phyloP scores from a whole-genome alignment of 768 basidiomycete species.

The Termitomyces sp. region DNA sequence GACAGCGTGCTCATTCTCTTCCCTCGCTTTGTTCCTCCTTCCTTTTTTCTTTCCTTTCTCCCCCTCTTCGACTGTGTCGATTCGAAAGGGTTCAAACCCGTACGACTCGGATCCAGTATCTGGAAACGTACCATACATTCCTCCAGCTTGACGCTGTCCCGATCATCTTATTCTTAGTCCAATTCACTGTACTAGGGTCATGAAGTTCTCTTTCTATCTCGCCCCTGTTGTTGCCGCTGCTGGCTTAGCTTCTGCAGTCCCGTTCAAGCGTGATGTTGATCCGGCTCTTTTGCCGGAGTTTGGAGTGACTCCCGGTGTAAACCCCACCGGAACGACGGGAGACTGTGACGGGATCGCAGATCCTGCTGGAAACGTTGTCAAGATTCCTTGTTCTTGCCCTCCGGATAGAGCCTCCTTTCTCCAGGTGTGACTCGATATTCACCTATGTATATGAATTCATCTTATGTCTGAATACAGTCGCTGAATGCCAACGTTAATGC shows the following conservation, averaged over 20 bases:
- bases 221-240: conserved; percentile 22
- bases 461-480: conserved; percentile 18
- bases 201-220: conserved; percentile 30
- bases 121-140: conserved; percentile 8
- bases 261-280: conserved; percentile 36
- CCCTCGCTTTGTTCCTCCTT: background rate
- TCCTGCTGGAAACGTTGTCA: conserved; percentile 48
- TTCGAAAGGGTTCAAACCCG: background rate
- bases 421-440: conserved; percentile 26
- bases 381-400: conserved; percentile 63
- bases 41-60: background rate
- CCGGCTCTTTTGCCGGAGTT: conserved; percentile 51
- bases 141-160: conserved; percentile 12
- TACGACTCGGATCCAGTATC: background rate
- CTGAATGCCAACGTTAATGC: conserved; percentile 54
- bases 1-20: background rate
- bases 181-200: background rate
- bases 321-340: conserved; percentile 52
- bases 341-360: conserved; percentile 64
- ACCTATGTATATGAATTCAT: background rate
- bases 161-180: background rate
- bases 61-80: conserved; percentile 19
- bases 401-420: conserved; percentile 50
- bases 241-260: conserved; percentile 30
- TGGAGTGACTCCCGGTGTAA: conserved; percentile 48